Evolutionary conservation across 176 grass and related monocot genomes (phyloP).

Genomic region (Neostapfia colusana): DNA sequence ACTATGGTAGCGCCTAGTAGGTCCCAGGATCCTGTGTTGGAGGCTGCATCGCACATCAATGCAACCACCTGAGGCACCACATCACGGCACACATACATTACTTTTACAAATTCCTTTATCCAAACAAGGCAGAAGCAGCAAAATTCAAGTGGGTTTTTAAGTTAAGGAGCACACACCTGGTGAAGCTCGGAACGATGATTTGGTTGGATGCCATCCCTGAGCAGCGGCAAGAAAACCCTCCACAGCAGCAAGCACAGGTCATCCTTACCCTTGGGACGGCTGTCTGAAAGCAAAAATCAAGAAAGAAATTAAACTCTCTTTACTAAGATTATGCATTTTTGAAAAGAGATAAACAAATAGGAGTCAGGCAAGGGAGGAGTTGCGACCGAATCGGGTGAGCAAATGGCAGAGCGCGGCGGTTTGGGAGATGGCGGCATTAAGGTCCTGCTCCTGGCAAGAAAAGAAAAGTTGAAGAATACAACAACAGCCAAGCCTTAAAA

Average conservation of each 20-base stretch:
- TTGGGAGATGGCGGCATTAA: constrained; percentile 46
- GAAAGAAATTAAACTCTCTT: background rate
- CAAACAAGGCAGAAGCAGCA: background rate
- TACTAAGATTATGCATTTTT: background rate
- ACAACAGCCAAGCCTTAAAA: constrained; percentile 35
- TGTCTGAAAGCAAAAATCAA: constrained; percentile 43
- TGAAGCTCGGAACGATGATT: constrained; percentile 35
- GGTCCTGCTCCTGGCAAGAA: constrained; percentile 2
- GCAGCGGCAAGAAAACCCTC: constrained; percentile 65
- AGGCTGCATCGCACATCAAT: constrained; percentile 56
- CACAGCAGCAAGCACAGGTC: constrained; percentile 53
- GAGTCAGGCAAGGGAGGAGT: background rate
- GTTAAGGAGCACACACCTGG: constrained; percentile 39
- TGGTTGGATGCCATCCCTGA: constrained; percentile 40
- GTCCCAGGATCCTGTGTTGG: constrained; percentile 52
- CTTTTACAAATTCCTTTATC: background rate
- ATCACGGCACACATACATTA: background rate
- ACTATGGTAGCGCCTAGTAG: constrained; percentile 60
- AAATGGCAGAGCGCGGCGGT: constrained; percentile 67
- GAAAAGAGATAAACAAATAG: background rate
- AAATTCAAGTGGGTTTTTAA: background rate
- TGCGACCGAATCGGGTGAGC: constrained; percentile 46
- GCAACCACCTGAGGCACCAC: constrained; percentile 40
- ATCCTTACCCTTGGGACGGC: constrained; percentile 16
- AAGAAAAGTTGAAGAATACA: background rate